phyloP scores from a whole-genome alignment of 2,329 filamentous ascomycete genomes.

The Parastagonospora nodorum region DNA sequence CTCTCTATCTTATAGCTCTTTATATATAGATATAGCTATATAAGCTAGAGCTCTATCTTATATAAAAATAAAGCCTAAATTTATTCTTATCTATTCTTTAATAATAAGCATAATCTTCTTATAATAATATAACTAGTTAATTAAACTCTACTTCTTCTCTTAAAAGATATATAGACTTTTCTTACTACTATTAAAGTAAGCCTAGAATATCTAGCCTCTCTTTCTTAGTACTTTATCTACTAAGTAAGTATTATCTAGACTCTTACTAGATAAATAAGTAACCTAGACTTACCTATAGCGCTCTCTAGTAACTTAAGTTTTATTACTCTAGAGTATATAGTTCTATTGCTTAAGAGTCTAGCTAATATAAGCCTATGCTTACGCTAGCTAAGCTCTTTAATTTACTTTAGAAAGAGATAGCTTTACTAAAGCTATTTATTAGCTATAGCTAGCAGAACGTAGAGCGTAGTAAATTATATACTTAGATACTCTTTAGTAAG shows the following conservation, averaged over 20 bases:
- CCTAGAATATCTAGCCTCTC: neutral
- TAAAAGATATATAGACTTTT: neutral
- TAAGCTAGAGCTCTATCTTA: neutral
- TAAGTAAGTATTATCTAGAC: neutral
- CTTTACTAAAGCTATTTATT: neutral
- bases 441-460: neutral
- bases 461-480: neutral
- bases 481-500: neutral
- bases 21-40: neutral
- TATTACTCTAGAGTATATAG: neutral
- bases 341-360: neutral
- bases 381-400: neutral
- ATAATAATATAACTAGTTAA: neutral
- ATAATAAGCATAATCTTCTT: neutral
- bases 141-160: neutral
- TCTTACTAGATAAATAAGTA: neutral
- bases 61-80: neutral
- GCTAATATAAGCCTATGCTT: neutral
- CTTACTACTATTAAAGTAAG: neutral
- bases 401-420: neutral
- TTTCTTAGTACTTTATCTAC: neutral
- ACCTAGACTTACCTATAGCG: neutral
- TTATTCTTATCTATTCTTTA: neutral
- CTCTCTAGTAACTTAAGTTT: neutral
- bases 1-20: neutral